Evolutionary conservation across 805 yeast genomes (phyloP).

Genomic region (Metschnikowia lochheadii): DNA sequence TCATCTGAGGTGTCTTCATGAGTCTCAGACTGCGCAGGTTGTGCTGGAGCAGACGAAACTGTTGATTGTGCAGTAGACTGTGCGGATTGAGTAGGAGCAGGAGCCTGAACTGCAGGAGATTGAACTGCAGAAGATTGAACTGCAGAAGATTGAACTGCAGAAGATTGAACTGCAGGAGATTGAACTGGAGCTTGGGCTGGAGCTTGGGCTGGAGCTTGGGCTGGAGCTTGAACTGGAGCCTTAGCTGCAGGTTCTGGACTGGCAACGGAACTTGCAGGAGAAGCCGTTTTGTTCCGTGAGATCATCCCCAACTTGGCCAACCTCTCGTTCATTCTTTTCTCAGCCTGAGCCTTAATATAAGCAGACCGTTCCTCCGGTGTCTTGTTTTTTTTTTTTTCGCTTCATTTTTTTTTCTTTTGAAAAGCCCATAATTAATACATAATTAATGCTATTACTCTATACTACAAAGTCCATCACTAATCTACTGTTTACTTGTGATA

Average conservation of each 20-base stretch:
- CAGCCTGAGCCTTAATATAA: constrained; percentile 73
- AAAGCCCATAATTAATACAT: too few species aligned
- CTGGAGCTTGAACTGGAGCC: background rate
- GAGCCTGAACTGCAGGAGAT: too few species aligned
- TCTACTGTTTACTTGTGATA: too few species aligned
- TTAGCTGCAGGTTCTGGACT: constrained; percentile 1
- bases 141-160: too few species aligned
- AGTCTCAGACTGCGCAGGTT: background rate
- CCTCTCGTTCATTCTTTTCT: constrained; percentile 76
- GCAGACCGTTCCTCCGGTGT: constrained; percentile 70
- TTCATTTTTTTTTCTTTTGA: too few species aligned
- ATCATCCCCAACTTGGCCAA: constrained; percentile 81
- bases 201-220: too few species aligned
- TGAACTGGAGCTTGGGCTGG: background rate
- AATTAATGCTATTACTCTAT: too few species aligned
- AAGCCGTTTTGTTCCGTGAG: constrained; percentile 32
- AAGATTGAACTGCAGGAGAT: background rate
- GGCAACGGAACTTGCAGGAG: background rate
- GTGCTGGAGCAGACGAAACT: background rate
- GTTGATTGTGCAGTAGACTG: too few species aligned
- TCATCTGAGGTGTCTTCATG: constrained; percentile 35
- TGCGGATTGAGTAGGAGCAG: background rate
- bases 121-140: too few species aligned
- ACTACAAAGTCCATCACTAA: too few species aligned
- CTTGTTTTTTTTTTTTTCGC: too few species aligned